phyloP scores from a whole-genome alignment of 345 rosid genomes.

The Hibiscus mutabilis region DNA sequence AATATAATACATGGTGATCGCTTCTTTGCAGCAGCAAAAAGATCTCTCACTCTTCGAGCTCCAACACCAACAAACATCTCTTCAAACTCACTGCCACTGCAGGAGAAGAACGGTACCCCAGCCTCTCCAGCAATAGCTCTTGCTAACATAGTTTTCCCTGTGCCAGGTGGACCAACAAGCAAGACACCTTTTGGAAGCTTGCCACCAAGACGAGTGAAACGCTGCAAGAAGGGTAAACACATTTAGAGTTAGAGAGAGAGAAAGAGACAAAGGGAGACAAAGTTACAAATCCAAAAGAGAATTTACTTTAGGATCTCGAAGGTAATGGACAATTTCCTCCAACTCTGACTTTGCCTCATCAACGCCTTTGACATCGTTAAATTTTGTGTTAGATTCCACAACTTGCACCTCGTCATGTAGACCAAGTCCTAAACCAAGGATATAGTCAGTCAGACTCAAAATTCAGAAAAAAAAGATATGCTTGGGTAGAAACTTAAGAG shows the following conservation, averaged over 20 bases:
- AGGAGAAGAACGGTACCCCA: slow-evolving; percentile 90
- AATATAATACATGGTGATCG: slow-evolving; percentile 92
- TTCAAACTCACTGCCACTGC: slow-evolving; percentile 99
- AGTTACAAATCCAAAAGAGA: neutral
- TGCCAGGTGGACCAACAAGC: slow-evolving; percentile 97
- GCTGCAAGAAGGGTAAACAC: slow-evolving; percentile 33
- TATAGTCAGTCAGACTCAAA: slow-evolving; percentile 3
- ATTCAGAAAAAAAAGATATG: neutral
- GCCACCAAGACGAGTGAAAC: slow-evolving; percentile 95
- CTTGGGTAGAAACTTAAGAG: neutral
- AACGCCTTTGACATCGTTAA: slow-evolving; percentile 89
- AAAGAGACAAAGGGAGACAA: neutral
- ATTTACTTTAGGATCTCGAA: slow-evolving; percentile 89
- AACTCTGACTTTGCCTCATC: slow-evolving; percentile 97
- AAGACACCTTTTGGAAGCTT: slow-evolving; percentile 97
- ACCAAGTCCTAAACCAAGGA: slow-evolving; percentile 56
- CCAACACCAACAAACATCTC: slow-evolving; percentile 99
- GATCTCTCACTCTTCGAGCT: slow-evolving; percentile 96
- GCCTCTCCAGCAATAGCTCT: slow-evolving; percentile 99
- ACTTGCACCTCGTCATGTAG: slow-evolving; percentile 95
- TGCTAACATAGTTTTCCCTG: slow-evolving; percentile 97
- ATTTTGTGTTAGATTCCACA: slow-evolving; percentile 87
- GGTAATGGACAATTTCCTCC: slow-evolving; percentile 95
- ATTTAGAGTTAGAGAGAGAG: neutral
- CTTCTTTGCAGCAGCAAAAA: slow-evolving; percentile 98